phyloP scores from a whole-genome alignment of 768 basidiomycete genomes.

The Tricholoma furcatifolium region DNA sequence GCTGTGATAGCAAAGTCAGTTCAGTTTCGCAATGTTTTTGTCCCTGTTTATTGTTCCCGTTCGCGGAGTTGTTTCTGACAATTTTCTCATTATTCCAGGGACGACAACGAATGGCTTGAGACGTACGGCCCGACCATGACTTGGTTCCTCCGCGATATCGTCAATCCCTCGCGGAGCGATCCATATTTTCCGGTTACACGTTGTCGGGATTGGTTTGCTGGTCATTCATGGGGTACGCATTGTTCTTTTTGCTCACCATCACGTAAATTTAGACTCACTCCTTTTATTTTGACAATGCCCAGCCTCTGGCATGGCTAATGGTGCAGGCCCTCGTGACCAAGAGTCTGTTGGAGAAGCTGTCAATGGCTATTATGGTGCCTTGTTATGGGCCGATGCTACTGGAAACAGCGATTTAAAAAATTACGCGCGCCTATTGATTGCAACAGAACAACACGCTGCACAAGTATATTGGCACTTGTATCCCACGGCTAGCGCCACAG shows the following conservation, averaged over 20 bases:
- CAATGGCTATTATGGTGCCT: constrained; percentile 34
- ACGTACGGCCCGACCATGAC: constrained; percentile 24
- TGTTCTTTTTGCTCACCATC: neutral
- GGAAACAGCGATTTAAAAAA: constrained; percentile 30
- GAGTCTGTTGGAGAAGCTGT: constrained; percentile 33
- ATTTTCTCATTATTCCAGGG: neutral
- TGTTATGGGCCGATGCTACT: constrained; percentile 30
- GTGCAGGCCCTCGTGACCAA: constrained; percentile 31
- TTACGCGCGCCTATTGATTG: constrained; percentile 31
- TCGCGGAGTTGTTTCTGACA: neutral
- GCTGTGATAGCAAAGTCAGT: constrained; percentile 31
- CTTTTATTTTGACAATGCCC: neutral
- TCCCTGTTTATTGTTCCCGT: neutral
- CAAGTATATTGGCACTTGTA: constrained; percentile 37
- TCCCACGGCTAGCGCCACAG: constrained; percentile 26
- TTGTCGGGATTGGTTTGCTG: constrained; percentile 34
- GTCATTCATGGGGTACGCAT: constrained; percentile 33
- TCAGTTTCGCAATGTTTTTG: constrained; percentile 6
- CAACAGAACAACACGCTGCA: constrained; percentile 32
- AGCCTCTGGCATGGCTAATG: constrained; percentile 35
- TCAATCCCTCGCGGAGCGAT: constrained; percentile 30
- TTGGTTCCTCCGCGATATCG: constrained; percentile 31
- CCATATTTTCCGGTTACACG: constrained; percentile 30
- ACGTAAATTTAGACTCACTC: neutral
- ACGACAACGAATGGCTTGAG: constrained; percentile 22